phyloP scores from a whole-genome alignment of 495 filamentous ascomycete species.

The Penicillium chermesinum region DNA sequence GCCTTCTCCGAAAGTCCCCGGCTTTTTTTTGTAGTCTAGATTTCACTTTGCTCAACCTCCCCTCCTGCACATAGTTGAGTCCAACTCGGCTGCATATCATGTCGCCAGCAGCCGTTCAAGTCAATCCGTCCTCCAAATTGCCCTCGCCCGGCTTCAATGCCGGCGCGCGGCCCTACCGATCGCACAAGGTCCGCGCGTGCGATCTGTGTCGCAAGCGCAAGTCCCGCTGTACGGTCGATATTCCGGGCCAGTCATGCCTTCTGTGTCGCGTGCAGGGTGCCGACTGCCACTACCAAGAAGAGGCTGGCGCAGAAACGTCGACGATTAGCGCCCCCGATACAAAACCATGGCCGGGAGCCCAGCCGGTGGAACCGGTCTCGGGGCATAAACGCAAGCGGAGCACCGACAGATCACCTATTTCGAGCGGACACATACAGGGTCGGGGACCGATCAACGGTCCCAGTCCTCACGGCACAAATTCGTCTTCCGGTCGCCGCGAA shows the following conservation, averaged over 20 bases:
- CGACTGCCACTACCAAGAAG: slow-evolving; percentile 46
- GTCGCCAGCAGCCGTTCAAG: slow-evolving; percentile 31
- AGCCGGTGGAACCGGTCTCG: slow-evolving; percentile 16
- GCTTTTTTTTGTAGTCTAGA: slow-evolving; percentile 17
- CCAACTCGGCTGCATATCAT: slow-evolving; percentile 32
- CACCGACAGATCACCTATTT: slow-evolving; percentile 17
- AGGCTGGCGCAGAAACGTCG: slow-evolving; percentile 24
- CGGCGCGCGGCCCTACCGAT: slow-evolving; percentile 45
- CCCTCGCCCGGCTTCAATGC: slow-evolving; percentile 42
- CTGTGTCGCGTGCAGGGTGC: slow-evolving; percentile 47
- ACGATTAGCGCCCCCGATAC: slow-evolving; percentile 23
- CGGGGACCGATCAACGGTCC: slow-evolving; percentile 22
- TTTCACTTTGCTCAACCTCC: slow-evolving; percentile 8
- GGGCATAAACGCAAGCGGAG: slow-evolving; percentile 41
- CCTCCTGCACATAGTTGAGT: slow-evolving; percentile 1
- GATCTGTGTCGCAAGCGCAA: slow-evolving; percentile 50
- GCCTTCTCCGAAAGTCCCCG: slow-evolving; percentile 26
- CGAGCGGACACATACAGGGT: slow-evolving; percentile 10
- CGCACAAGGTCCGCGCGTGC: slow-evolving; percentile 49
- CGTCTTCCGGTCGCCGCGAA: slow-evolving; percentile 26
- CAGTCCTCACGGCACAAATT: slow-evolving; percentile 25
- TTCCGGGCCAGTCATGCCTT: slow-evolving; percentile 43
- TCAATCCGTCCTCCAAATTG: slow-evolving; percentile 32
- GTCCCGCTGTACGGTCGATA: slow-evolving; percentile 47
- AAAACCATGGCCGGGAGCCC: slow-evolving; percentile 27